Percentiles rank a stretch among this genome's conserved stretches.
These are phyloP conservation scores for Trametes coccinea DNA, from an alignment of 768 basidiomycete genomes.

Conservation along the genomic window DNA sequence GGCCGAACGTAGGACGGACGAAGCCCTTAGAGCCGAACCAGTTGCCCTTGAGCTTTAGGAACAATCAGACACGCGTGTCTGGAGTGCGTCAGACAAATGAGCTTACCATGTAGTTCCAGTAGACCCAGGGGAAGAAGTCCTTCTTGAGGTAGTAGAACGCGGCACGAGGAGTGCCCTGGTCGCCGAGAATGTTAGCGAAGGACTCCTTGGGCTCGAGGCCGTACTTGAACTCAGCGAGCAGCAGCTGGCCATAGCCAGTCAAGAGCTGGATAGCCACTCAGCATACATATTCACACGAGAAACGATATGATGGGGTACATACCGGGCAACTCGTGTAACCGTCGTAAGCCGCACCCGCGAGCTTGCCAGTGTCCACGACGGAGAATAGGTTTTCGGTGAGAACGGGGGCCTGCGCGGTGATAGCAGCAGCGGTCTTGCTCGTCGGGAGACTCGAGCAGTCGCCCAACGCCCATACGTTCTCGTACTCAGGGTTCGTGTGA, in stretches of 20 bases:
- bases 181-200: conserved; percentile 64
- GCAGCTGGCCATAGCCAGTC: conserved; percentile 77
- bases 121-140: conserved; percentile 72
- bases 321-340: conserved; percentile 91
- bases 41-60: conserved; percentile 37
- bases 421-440: conserved; percentile 94
- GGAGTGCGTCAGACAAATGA: neutral
- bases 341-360: conserved; percentile 73
- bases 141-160: conserved; percentile 89
- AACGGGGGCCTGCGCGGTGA: conserved; percentile 89
- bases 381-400: conserved; percentile 86
- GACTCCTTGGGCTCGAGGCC: conserved; percentile 86
- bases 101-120: conserved; percentile 74
- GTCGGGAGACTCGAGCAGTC: conserved; percentile 92
- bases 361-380: conserved; percentile 68
- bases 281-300: neutral
- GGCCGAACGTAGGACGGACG: conserved; percentile 39
- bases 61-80: neutral
- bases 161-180: conserved; percentile 75
- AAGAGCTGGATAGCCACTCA: conserved; percentile 49
- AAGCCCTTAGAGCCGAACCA: conserved; percentile 51
- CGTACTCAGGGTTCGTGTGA: conserved; percentile 76
- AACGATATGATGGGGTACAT: conserved; percentile 27
- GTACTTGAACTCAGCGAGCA: conserved; percentile 96
- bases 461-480: conserved; percentile 89